Conservation (phyloP, 1,284 basidiomycete species). For the Rugiboletus extremiorientalis region DNA sequence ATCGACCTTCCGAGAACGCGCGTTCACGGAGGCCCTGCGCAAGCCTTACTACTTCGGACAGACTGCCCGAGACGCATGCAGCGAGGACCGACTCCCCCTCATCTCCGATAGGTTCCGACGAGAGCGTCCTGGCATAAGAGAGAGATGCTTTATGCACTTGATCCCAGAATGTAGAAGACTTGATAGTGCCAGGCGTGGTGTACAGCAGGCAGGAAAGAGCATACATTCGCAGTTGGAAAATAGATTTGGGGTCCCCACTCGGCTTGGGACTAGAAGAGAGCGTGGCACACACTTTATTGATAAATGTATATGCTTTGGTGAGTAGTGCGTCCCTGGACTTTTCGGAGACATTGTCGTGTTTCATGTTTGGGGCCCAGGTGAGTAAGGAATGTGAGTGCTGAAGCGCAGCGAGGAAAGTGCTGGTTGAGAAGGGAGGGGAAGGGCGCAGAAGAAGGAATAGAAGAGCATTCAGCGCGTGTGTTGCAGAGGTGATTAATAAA, state of each 20-base stretch:
- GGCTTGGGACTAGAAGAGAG: slow-evolving; percentile 20
- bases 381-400: slow-evolving; percentile 44
- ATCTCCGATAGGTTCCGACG: slow-evolving; percentile 28
- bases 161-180: slow-evolving; percentile 59
- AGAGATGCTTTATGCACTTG: slow-evolving; percentile 56
- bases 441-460: slow-evolving; percentile 29
- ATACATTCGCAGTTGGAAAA: slow-evolving; percentile 51
- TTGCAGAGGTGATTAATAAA: slow-evolving; percentile 57
- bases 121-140: slow-evolving; percentile 37
- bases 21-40: slow-evolving; percentile 32
- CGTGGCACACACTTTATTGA: slow-evolving; percentile 46
- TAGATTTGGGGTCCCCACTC: slow-evolving; percentile 16
- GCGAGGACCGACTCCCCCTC: slow-evolving; percentile 30
- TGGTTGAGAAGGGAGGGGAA: slow-evolving; percentile 19
- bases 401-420: slow-evolving; percentile 38
- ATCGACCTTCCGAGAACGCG: slow-evolving; percentile 46
- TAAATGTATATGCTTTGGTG: slow-evolving; percentile 54
- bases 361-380: slow-evolving; percentile 50
- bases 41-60: slow-evolving; percentile 43
- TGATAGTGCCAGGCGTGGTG: slow-evolving; percentile 44
- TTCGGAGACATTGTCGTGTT: slow-evolving; percentile 37
- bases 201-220: slow-evolving; percentile 47
- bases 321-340: slow-evolving; percentile 59
- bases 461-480: slow-evolving; percentile 47
- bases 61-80: slow-evolving; percentile 40